Base-by-base conservation (phyloP, 352 stramenopile genomes). In the Globisporangium parvum region DNA sequence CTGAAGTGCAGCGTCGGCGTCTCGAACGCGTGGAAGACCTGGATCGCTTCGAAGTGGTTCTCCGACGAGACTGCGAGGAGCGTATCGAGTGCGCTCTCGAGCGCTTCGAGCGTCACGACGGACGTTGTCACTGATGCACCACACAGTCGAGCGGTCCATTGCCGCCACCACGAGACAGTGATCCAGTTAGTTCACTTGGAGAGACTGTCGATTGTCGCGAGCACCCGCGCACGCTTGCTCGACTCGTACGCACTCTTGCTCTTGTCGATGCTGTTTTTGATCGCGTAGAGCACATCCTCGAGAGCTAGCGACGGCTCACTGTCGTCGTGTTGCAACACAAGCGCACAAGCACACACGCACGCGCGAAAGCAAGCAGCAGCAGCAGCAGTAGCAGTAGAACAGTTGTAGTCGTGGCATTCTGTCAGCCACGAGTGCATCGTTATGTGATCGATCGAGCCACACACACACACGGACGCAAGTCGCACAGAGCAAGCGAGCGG, bases 181-280 rank as follows among this genome's bases (percentile, higher is more conserved):
- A 20, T 14, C 9, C 48, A 53, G 28, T 20, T 3, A n/a, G 31
- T 11, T 24, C 18, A 44, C n/a, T 45, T n/a, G n/a, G n/a, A n/a
- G n/a, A 20, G n/a, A 9, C 31, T 31, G 2, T 20, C 6, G 10
- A 3, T 9, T 24, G 15, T 52, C 26, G 26, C 21, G 24, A 42
- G 18, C 47, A 46, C 37, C 37, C 14, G 37, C 37, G 37, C 14
- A n/a, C 17, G 39, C 2, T 20, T 14, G 33, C 28, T n/a, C 12
- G n/a, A 5, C 1, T 21, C 10, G 35, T 11, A 66, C 84, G 33
- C 55, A 94, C 84, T 86, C 56, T 93, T 94, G 74, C 73, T 91
- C 46, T 79, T 81, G 70, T 93, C 85, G 60, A 94, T 93, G 59
- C 80, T 94, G 68, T 94, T 94, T 73, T 94, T 94, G 64, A 94